Conservation (phyloP, 805 yeast species). For the Ogataea nitratoaversa region DNA sequence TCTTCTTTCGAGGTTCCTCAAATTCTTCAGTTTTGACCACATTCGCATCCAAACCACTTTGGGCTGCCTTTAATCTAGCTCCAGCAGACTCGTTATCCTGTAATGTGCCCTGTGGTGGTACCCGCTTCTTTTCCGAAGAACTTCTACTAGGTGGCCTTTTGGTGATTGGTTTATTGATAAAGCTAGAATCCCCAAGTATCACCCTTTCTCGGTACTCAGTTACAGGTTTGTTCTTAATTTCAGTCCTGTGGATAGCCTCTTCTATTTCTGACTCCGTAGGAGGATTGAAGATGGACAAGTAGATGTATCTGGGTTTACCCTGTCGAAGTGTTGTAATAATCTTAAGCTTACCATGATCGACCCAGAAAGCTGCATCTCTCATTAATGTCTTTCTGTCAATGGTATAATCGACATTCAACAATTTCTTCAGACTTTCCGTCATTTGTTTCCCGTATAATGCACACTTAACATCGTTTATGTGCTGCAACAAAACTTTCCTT, state of each 20-base stretch:
- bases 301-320: conserved; percentile 4
- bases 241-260: conserved; percentile 2
- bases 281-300: conserved; percentile 10
- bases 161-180: background rate
- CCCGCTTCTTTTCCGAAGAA: background rate
- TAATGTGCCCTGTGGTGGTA: background rate
- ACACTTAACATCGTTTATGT: conserved; percentile 44
- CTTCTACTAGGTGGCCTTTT: background rate
- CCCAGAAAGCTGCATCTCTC: conserved; percentile 39
- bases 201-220: too few species aligned
- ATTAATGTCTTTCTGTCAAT: conserved; percentile 54
- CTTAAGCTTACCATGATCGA: conserved; percentile 24
- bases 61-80: conserved; percentile 15
- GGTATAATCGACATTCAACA: conserved; percentile 33
- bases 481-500: conserved; percentile 29
- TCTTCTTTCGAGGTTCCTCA: conserved; percentile 2
- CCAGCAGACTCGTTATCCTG: conserved; percentile 3
- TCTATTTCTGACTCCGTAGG: conserved; percentile 12
- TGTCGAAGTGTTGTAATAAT: conserved; percentile 3
- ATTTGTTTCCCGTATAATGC: conserved; percentile 39
- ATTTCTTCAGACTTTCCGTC: conserved; percentile 36
- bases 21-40: too few species aligned
- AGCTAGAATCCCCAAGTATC: background rate
- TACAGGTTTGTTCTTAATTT: background rate
- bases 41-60: background rate